phyloP scores from a whole-genome alignment of 164 flowering plant genomes.

The Santalum album region DNA sequence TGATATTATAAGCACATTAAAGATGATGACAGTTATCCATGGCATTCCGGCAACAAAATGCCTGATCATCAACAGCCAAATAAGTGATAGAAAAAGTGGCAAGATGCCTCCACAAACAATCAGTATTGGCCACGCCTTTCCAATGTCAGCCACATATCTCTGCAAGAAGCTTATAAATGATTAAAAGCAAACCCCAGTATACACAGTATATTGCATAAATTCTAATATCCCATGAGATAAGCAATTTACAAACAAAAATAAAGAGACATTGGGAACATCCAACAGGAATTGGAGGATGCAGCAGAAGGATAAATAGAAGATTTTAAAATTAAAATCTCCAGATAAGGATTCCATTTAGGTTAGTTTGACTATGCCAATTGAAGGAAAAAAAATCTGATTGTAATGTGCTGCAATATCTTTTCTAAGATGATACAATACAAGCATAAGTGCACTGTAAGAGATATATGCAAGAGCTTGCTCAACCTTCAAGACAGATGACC shows the following conservation, averaged over 20 bases:
- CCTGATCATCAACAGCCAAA: conserved; percentile 88
- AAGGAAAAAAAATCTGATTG: no score
- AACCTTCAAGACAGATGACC: conserved; percentile 84
- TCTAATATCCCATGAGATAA: no score
- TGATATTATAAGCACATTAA: conserved; percentile 69
- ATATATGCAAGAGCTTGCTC: neutral
- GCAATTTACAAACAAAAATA: no score
- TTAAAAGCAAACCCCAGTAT: neutral
- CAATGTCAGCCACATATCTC: conserved; percentile 94
- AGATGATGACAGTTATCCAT: conserved; percentile 84
- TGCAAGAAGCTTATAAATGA: conserved; percentile 26
- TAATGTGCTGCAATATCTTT: no score
- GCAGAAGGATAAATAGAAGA: no score
- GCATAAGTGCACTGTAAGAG: neutral
- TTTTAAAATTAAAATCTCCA: no score
- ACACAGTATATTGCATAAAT: no score
- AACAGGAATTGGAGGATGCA: no score
- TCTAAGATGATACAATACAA: no score
- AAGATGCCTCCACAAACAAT: conserved; percentile 91
- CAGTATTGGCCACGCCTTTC: conserved; percentile 91
- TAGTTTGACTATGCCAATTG: no score
- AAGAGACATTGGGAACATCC: no score
- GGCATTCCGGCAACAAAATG: conserved; percentile 96
- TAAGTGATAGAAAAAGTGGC: conserved; percentile 77
- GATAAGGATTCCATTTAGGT: no score